Evolutionary conservation across 148 eudicot genomes (phyloP), one percentile per base, ranked within the genome.

Genomic region (Drosera capensis): DNA sequence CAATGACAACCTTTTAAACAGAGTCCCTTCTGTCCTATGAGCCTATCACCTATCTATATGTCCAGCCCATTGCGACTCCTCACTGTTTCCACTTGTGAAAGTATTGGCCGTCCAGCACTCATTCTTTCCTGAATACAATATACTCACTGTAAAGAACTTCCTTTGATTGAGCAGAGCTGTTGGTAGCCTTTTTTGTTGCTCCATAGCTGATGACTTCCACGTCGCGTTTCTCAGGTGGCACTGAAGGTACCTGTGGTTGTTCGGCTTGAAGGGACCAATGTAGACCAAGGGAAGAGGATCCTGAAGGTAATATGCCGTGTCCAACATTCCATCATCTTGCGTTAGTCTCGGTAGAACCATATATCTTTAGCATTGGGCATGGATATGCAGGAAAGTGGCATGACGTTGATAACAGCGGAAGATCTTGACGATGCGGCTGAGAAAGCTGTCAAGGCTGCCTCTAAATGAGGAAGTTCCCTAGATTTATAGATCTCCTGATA

Each of bases 341-440:
- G 28, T 20, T 5, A 23, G 2, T 30, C 15, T 23, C 20, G 14
- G 6, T 5, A 0, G 14, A 41, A 16, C 7, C 14, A 16, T 34
- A 37, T 13, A 19, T 29, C 29, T 1, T 14, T 14, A 31, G 3
- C 25, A 14, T 14, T 43, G 37, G 15, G 26, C 23, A 5, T 44
- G 63, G 23, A 51, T 53, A 21, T 68, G 45, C 82, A 90, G 99
- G 99, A 84, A 72, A 90, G 95, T 65, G 85, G 95, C 21, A 63
- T 90, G 95, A 48, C 82, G 22, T 54, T 84, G 57, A 76, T 90
- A 55, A 80, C 95, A 43, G 97, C 93, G 11, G 97, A 90, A 55
- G 95, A 90, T 75, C 68, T 90, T 49, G 97, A 90, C 51, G 95
- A 84, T 70, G 97, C 97, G 9, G 95, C 95, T 37, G 83, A 73